phyloP scores from a whole-genome alignment of 805 yeast genomes.

The Torulaspora delbrueckii region DNA sequence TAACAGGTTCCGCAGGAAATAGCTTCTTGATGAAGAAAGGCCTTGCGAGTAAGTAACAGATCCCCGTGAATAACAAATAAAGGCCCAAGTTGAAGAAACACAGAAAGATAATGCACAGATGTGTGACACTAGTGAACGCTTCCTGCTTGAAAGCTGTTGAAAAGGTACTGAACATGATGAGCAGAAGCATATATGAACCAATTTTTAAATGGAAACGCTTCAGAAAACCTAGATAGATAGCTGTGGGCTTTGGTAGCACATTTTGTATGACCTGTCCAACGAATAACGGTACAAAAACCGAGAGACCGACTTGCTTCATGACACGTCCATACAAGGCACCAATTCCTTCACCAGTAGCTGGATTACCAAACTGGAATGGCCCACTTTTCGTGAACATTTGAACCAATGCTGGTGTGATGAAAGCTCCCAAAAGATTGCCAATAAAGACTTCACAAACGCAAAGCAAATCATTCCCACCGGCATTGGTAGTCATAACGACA shows the following conservation, averaged over 20 bases:
- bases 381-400: conserved; percentile 59
- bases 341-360: conserved; percentile 53
- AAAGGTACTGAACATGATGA: conserved; percentile 74
- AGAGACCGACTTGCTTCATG: conserved; percentile 81
- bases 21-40: conserved; percentile 47
- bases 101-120: conserved; percentile 64
- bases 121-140: conserved; percentile 68
- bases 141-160: conserved; percentile 82
- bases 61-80: conserved; percentile 65
- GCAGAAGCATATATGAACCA: conserved; percentile 71
- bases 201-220: conserved; percentile 45
- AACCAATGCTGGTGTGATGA: conserved; percentile 77
- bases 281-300: conserved; percentile 77
- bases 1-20: conserved; percentile 46
- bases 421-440: conserved; percentile 82
- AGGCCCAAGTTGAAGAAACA: conserved; percentile 81
- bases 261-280: conserved; percentile 85
- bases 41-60: conserved; percentile 58
- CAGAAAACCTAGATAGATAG: conserved; percentile 19
- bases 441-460: conserved; percentile 81
- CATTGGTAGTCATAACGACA: conserved; percentile 84
- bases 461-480: conserved; percentile 75
- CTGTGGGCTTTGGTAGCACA: conserved; percentile 49
- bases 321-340: conserved; percentile 61
- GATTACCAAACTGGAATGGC: conserved; percentile 74